Base-by-base conservation (phyloP, 1,284 basidiomycete species). In the Psilocybe mexicana region DNA sequence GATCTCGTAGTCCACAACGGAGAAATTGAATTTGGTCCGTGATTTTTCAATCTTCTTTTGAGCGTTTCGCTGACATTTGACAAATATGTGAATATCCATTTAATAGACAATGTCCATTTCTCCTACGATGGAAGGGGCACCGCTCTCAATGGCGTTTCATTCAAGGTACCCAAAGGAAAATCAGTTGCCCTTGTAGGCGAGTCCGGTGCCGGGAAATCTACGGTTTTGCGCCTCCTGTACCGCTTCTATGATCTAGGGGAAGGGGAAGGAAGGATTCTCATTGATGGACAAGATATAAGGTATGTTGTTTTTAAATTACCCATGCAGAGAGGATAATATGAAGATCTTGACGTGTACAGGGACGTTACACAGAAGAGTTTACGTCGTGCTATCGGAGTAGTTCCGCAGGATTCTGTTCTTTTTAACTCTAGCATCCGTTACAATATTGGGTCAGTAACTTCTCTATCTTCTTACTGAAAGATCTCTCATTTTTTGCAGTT, bases 181-280 rank as follows among this genome's bases (percentile, higher is more conserved):
- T 87, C 89, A 10, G 91, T 94, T 10, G 93, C 93, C 0, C 80
- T 95, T 26, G 91, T 95, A 12, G 91, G 88, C 43, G 87, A 91
- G 68, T 88, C 89, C 14, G 91, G 91, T 3, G 79, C 88, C 11
- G 89, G 92, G 42, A 94, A 94, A 71, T 90, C 88, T 6, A 93
- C 93, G 0, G 84, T 95, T 54, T 74, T 94, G 55, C 87, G 92
- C 14, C 79, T 94, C 47, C 78, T 97, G 12, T 96, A 93, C 71
- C 83, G 94, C 46, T 94, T 97, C 76, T 96, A 96, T 71, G 94
- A 96, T 67, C 80, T 94, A 23, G 79, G 82, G 33, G 81, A 84
- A 55, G 90, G 90, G 35, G 80, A 88, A 61, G 88, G 88, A 14
- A 78, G 86, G 33, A 90, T 92, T 63, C 72, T 84, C 51, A 87